These are phyloP conservation scores for Komagataella ulmi DNA, from an alignment of 805 yeast genomes.

Conservation along the genomic window DNA sequence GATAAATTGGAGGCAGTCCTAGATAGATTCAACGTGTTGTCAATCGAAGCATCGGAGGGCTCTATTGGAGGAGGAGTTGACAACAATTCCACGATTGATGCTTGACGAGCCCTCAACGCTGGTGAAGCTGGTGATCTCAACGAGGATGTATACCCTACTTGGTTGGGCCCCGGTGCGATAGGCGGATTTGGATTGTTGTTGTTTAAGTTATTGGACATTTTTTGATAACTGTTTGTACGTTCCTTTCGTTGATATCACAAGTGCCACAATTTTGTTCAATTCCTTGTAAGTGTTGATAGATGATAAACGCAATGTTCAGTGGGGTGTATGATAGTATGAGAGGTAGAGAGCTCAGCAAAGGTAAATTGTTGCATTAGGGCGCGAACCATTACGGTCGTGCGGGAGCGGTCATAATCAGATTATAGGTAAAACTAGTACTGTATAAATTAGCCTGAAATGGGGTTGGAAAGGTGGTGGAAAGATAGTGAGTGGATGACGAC, in stretches of 20 bases:
- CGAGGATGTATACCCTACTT: slow-evolving; percentile 12
- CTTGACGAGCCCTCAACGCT: slow-evolving; percentile 28
- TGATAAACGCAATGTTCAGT: not conserved
- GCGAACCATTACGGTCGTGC: not conserved
- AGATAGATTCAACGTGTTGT: slow-evolving; percentile 6
- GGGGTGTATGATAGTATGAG: not conserved
- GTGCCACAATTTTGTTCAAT: not conserved
- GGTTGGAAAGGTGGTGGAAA: not conserved
- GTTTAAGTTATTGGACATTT: not conserved
- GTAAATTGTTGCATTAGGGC: not conserved
- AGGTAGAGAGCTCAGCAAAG: not conserved
- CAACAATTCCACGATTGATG: slow-evolving; percentile 63
- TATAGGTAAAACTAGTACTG: not conserved
- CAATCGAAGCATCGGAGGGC: slow-evolving; percentile 5
- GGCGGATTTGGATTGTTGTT: not conserved
- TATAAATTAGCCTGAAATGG: too few relatives aligned
- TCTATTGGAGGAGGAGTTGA: slow-evolving; percentile 66
- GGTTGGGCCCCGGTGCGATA: not conserved
- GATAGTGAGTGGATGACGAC: too few relatives aligned
- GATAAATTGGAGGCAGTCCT: slow-evolving; percentile 14
- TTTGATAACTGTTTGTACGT: not conserved
- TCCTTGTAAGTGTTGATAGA: not conserved
- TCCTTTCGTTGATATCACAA: not conserved
- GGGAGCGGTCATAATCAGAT: not conserved
- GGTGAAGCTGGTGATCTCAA: slow-evolving; percentile 24